Evolutionary conservation across 176 grass and related monocot species (phyloP), one percentile per base, ranked within the genome.

Genomic region (Zizania latifolia): DNA sequence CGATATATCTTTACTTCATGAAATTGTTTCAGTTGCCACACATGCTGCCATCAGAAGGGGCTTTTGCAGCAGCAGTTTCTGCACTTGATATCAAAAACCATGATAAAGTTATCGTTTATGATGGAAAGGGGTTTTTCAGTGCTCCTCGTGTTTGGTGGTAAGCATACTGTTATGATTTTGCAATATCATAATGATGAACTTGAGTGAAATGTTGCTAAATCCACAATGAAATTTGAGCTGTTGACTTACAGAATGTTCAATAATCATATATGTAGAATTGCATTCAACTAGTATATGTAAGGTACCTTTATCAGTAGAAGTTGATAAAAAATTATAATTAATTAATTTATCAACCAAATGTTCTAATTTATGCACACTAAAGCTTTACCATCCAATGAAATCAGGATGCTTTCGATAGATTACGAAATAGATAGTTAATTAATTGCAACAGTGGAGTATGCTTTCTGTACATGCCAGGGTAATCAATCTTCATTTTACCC

Each of bases 101-200:
- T 15, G 91, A 99, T 74, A 79, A 73, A 78, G 67, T 99, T 44
- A 76, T 99, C 80, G 65, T 99, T 77, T 99, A 94, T 90, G 95
- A 99, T 73, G 86, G 81, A 66, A 99, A 99, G 41, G 95, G 91
- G 10, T 71, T 87, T 31, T 99, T 76, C 68, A 94, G 89, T 79
- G 91, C 91, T 8, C 80, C 95, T 65, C 84, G 89, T 63, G 89
- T 99, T 81, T 99, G 95, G 95, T 99, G 95, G 95, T 94, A 94
- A 73, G 89, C 19, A 36, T 26, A 72, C 26, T 15, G 11, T 34
- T 14, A 65, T 0, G 8, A 36, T 46, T 36, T 5, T 77, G 5
- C 54, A 69, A 69, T 17, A 58, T 9, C 0, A 58, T 38, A 41
- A 62, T 58, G 14, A 68, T 44, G 16, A 39, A 41, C 30, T 37